Conservation (phyloP, 805 yeast genomes). For the Starmerella sp. region DNA sequence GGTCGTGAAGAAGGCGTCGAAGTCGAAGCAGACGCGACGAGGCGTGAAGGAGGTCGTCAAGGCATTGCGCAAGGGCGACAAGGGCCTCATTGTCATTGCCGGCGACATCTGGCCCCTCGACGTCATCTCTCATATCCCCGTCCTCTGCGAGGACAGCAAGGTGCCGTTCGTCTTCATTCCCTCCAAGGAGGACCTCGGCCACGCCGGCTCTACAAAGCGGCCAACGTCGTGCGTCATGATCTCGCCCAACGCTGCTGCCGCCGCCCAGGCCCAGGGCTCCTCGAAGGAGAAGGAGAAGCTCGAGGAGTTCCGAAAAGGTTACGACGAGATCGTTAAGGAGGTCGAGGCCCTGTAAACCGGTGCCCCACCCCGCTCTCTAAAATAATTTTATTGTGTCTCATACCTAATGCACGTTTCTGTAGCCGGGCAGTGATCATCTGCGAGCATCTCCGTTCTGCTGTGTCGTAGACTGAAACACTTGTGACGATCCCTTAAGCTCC, state of each 20-base stretch:
- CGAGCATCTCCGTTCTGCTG: too few relatives aligned
- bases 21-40: constrained; percentile 95
- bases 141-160: constrained; percentile 83
- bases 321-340: constrained; percentile 90
- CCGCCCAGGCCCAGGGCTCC: constrained; percentile 67
- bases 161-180: constrained; percentile 93
- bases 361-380: too few relatives aligned
- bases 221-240: constrained; percentile 97
- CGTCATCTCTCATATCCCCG: constrained; percentile 94
- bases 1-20: constrained; percentile 94
- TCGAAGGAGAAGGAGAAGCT: constrained; percentile 52
- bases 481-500: too few relatives aligned
- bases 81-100: constrained; percentile 91
- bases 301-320: constrained; percentile 82
- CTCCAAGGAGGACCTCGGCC: constrained; percentile 94
- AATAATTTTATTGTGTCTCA: too few relatives aligned
- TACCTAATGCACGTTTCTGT: too few relatives aligned
- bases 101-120: constrained; percentile 98
- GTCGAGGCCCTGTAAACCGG: constrained; percentile 33
- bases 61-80: constrained; percentile 94
- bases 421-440: too few relatives aligned
- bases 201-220: constrained; percentile 98
- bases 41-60: constrained; percentile 99
- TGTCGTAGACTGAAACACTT: too few relatives aligned
- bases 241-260: constrained; percentile 44